Base-by-base conservation (phyloP, 139 green algal genomes). In the Eudorina sp. region DNA sequence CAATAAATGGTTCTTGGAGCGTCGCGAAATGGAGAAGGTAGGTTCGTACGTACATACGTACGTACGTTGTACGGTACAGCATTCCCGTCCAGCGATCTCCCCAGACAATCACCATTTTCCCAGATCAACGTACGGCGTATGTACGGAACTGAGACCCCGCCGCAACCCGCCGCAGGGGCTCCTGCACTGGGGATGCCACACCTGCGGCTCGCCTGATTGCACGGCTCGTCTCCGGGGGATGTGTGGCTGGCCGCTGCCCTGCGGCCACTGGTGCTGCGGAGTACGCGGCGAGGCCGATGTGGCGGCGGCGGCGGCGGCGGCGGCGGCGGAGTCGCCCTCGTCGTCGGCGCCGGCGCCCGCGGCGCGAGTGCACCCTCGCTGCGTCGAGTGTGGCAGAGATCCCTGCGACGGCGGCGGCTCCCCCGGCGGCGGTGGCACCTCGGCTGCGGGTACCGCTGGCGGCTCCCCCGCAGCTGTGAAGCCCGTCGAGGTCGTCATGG, bases 201-300 rank as follows among this genome's bases (percentile, higher is more conserved):
- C 74, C 25, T 89, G 85, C 73, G 16, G 13, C 43, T 48, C 74
- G 0, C 41, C 85, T 16, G 85, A 68, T 6, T 89, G 85, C 48
- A 41, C 55, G 19, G 73, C 43, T 2, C 62, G 62, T 43, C 85
- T 31, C 13, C 9, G 48, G 5, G 83, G 23, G 48, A 76, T 76
- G 51, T 88, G 83, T 68, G 43, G 41, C 34, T 48, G 66, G 18
- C 83, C 25, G 34, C 66, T 88, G 48, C 68, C 83, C 7, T 88
- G 83, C 83, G 83, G 83, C 38, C 83, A 88, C 83, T 81, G 68
- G 83, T 88, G 83, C 51, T 88, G 83, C 69, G 68, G 68, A 11
- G 36, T 82, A n/a, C 66, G 83, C 23, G 66, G 46, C 29, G 64
- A 88, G 43, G 82, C 31, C 1, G 46, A 86, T n/a, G n/a, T n/a